These are phyloP conservation scores for Suillus tomentosus DNA, from an alignment of 768 basidiomycete species.

Conservation along the genomic window DNA sequence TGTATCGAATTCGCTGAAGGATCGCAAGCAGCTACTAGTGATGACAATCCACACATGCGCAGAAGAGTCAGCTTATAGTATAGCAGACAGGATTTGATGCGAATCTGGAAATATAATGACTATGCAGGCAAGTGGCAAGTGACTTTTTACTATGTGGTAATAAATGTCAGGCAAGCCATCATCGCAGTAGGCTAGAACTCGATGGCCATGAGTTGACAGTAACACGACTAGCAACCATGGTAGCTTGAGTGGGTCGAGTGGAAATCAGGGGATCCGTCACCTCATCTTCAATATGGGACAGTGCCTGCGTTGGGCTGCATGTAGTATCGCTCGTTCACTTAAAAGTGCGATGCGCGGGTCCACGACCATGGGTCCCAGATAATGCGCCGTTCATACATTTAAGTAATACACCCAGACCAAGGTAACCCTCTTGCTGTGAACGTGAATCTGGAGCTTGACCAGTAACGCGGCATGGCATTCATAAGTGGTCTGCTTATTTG, in stretches of 20 bases:
- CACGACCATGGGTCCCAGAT: neutral
- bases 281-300: neutral
- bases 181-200: too few relatives aligned
- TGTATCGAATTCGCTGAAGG: too few relatives aligned
- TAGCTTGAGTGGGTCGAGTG: neutral
- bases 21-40: too few relatives aligned
- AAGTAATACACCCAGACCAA: neutral
- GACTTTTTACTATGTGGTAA: too few relatives aligned
- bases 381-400: neutral
- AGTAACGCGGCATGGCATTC: neutral
- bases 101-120: too few relatives aligned
- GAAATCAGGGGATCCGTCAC: neutral
- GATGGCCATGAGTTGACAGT: neutral
- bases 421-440: neutral
- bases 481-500: neutral
- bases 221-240: neutral
- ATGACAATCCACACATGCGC: neutral
- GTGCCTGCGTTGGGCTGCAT: neutral
- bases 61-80: neutral
- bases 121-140: too few relatives aligned
- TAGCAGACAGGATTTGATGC: neutral
- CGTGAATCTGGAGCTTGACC: neutral
- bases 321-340: neutral
- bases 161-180: too few relatives aligned
- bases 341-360: neutral